Evolutionary conservation across 148 eudicot species (phyloP), one percentile per base, ranked within the genome.

Genomic region (Selenicereus undatus): DNA sequence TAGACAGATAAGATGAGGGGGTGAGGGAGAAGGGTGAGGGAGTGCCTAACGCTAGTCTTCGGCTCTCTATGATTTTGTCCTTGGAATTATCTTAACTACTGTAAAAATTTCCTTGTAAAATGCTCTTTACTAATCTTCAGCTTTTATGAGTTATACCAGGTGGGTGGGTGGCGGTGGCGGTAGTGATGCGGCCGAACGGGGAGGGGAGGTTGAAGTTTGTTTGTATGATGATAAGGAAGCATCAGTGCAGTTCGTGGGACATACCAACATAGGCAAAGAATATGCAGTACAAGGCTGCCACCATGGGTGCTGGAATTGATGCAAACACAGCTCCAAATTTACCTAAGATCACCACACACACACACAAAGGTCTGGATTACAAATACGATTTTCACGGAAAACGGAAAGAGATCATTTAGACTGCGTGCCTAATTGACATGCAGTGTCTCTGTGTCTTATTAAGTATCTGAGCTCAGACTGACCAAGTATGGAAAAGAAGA

Each of bases 281-380:
- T 58, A 95, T 84, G 76, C 98, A 95, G 73, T 93, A 95, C 75
- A 95, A 76, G 24, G 97, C 98, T 73, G 96, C 98, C 58, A 93
- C 86, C 26, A 93, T 93, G 24, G 97, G 94, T 29, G 94, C 88
- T 13, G 97, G 97, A 69, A 93, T 93, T 70, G 98, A 95, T 50
- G 98, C 98, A 81, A 91, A 92, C n/a, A 95, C 85, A 11, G 98
- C 98, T 75, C 98, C 98, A 74, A 95, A 95, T 90, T 95, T 95
- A 64, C 94, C 98, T 93, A 64, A 43, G 62, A 77, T 71, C 14
- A 56, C 4, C 32, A 32, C 32, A 32, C 32, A 32, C n/a, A 32
- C 1, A 32, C 13, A 26, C 20, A 4, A 71, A 50, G 24, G 7
- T 16, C 22, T 3, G 27, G 12, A 32, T 20, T 16, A 20, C 50